Evolutionary conservation across 305 asterid genomes (phyloP).

Genomic region (Solanum aculeatissimum): DNA sequence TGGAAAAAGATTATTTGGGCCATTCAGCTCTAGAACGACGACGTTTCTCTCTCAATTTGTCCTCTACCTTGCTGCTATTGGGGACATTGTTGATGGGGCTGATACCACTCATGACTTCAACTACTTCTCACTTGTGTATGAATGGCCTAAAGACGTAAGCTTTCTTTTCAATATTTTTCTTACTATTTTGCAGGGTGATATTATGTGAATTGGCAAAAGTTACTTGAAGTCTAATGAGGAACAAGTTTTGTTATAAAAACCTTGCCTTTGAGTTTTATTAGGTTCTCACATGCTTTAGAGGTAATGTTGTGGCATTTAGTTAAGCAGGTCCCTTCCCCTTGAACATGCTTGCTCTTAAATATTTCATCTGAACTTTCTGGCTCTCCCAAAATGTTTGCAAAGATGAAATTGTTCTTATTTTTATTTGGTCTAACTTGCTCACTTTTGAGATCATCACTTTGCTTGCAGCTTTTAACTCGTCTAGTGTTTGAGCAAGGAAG

Average conservation of each 20-base stretch:
- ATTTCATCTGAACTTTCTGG: neutral
- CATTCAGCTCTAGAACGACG: conserved; percentile 62
- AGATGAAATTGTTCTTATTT: neutral
- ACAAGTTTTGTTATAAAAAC: neutral
- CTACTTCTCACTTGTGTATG: conserved; percentile 92
- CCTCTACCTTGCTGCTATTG: conserved; percentile 95
- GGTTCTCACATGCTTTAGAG: neutral
- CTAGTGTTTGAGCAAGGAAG: conserved; percentile 87
- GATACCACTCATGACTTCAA: conserved; percentile 98
- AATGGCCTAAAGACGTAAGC: conserved; percentile 98
- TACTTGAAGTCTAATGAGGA: neutral
- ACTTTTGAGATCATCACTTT: conserved; percentile 9
- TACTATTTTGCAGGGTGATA: neutral
- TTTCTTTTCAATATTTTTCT: conserved; percentile 1
- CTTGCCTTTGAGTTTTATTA: neutral
- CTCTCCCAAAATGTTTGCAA: neutral
- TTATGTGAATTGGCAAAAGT: neutral
- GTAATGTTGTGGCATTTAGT: neutral
- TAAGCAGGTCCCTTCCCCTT: neutral
- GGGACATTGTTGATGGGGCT: conserved; percentile 99
- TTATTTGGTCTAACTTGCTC: conserved; percentile 10
- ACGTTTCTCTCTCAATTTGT: conserved; percentile 95
- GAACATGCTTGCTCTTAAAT: neutral
- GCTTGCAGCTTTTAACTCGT: conserved; percentile 88
- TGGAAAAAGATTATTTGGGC: conserved; percentile 70